Evolutionary conservation across 2,329 filamentous ascomycete genomes (phyloP).

Genomic region (Proliferodiscus dingleyae): DNA sequence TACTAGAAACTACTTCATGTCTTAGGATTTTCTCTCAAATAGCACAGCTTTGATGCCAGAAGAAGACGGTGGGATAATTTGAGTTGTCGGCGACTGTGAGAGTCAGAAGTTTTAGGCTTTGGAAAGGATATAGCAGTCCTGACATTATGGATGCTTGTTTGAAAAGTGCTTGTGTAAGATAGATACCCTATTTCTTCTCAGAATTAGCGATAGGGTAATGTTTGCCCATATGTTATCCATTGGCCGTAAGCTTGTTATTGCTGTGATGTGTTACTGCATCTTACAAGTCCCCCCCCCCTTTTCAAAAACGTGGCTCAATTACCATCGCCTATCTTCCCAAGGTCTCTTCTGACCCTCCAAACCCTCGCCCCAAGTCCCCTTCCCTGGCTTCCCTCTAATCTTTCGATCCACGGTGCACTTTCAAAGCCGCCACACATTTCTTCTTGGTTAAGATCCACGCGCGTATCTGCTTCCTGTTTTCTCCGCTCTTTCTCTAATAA

Average conservation of each 20-base stretch:
- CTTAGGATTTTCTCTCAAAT: background rate
- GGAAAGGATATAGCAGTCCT: too few species aligned
- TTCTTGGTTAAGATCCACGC: too few species aligned
- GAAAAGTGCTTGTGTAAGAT: too few species aligned
- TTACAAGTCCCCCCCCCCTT: too few species aligned
- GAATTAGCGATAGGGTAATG: too few species aligned
- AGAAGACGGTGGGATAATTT: background rate
- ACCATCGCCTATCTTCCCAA: constrained; percentile 39
- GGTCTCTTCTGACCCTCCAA: constrained; percentile 60
- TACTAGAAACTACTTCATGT: background rate
- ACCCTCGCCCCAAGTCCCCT: constrained; percentile 54
- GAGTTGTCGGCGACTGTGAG: too few species aligned
- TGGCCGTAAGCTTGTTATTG: too few species aligned
- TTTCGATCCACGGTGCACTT: constrained; percentile 55
- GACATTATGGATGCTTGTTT: too few species aligned
- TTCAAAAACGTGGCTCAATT: background rate
- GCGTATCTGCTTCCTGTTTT: constrained; percentile 22
- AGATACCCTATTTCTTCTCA: background rate
- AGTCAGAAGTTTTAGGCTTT: too few species aligned
- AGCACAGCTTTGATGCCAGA: background rate
- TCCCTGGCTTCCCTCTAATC: constrained; percentile 49
- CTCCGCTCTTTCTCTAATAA: constrained; percentile 18
- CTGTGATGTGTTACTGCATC: too few species aligned
- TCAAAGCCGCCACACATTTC: constrained; percentile 31
- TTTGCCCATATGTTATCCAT: too few species aligned